Evolutionary conservation across 768 basidiomycete genomes (phyloP).

Genomic region (Pisolithus orientalis): DNA sequence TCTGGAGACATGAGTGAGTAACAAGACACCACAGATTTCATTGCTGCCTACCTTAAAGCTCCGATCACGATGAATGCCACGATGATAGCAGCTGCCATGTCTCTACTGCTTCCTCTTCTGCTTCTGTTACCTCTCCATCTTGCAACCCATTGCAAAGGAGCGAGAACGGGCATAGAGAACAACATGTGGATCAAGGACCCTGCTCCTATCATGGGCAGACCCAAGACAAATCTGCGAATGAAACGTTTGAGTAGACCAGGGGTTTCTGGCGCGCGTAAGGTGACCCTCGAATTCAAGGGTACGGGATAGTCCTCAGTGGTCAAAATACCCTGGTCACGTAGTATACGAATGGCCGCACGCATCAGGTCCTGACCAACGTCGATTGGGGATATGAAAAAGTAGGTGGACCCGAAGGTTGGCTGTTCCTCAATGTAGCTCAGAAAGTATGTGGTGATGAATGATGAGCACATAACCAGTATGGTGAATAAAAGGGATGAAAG

Average conservation of each 20-base stretch:
- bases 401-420: slow-evolving; percentile 28
- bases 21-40: slow-evolving; percentile 1
- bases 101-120: slow-evolving; percentile 47
- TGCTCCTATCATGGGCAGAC: slow-evolving; percentile 73
- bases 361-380: slow-evolving; percentile 57
- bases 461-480: slow-evolving; percentile 58
- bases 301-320: slow-evolving; percentile 21
- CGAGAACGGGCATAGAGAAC: slow-evolving; percentile 54
- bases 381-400: slow-evolving; percentile 45
- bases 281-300: slow-evolving; percentile 11
- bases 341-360: slow-evolving; percentile 53
- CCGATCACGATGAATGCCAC: slow-evolving; percentile 56
- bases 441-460: slow-evolving; percentile 64
- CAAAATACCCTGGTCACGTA: slow-evolving; percentile 49
- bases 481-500: slow-evolving; percentile 60
- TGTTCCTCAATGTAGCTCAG: slow-evolving; percentile 56
- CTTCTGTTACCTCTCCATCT: slow-evolving; percentile 55
- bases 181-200: slow-evolving; percentile 72
- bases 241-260: slow-evolving; percentile 49
- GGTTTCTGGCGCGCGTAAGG: slow-evolving; percentile 22
- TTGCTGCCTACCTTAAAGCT: slow-evolving; percentile 45
- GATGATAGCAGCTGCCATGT: slow-evolving; percentile 62
- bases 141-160: slow-evolving; percentile 65
- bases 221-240: slow-evolving; percentile 66
- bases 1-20: slow-evolving; percentile 31